A percentile compares a stretch with the other conserved stretches of the same genome.
Conservation (phyloP, 768 basidiomycete species). For the Tricholomella constricta region DNA sequence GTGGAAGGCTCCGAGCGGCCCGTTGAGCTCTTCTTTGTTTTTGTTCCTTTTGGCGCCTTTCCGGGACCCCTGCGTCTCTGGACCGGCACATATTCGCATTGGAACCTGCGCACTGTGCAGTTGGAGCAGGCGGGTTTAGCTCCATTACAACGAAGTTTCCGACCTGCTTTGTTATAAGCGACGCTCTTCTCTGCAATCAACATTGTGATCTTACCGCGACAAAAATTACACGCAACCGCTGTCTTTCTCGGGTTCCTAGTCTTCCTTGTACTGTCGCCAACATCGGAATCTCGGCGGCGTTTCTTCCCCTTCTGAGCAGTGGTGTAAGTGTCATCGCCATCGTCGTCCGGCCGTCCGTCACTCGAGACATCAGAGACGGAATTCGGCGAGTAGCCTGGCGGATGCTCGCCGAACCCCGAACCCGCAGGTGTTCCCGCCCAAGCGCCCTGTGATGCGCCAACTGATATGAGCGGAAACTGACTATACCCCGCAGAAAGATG, state of each 20-base stretch:
- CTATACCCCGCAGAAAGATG: conserved; percentile 4
- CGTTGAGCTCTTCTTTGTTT: conserved; percentile 39
- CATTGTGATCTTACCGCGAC: conserved; percentile 52
- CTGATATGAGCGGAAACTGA: conserved; percentile 12
- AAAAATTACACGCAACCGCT: conserved; percentile 74
- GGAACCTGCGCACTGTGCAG: conserved; percentile 53
- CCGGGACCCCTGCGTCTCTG: conserved; percentile 71
- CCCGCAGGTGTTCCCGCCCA: conserved; percentile 9
- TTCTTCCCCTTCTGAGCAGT: conserved; percentile 30
- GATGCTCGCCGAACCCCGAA: conserved; percentile 11
- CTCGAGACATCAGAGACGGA: conserved; percentile 22
- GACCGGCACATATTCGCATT: conserved; percentile 55
- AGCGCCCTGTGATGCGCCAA: conserved; percentile 13
- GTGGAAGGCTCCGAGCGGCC: conserved; percentile 19
- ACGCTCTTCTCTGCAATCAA: neutral
- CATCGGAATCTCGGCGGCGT: conserved; percentile 28
- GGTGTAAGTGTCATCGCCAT: conserved; percentile 23
- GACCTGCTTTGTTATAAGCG: conserved; percentile 40
- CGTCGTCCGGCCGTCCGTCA: conserved; percentile 24
- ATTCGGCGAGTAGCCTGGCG: conserved; percentile 19
- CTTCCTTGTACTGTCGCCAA: conserved; percentile 28
- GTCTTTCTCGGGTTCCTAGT: conserved; percentile 46
- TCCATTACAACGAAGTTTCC: conserved; percentile 78
- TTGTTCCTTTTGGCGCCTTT: conserved; percentile 66
- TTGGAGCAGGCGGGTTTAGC: conserved; percentile 62